phyloP scores from a whole-genome alignment of 352 stramenopile genomes.

The Phytophthora foliorum region DNA sequence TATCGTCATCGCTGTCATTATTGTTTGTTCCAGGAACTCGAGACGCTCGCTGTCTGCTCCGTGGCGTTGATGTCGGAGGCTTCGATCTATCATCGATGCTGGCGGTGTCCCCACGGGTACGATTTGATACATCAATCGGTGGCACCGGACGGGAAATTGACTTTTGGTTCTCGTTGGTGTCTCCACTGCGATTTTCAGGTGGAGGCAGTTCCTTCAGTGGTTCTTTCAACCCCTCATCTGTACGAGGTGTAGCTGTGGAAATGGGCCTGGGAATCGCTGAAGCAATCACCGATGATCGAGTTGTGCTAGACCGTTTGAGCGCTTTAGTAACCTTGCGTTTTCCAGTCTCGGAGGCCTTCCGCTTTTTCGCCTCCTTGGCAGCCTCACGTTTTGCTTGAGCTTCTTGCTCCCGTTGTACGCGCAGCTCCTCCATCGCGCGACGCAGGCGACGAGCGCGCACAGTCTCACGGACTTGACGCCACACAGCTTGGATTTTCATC shows the following conservation, averaged over 20 bases:
- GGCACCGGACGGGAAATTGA: constrained; percentile 5
- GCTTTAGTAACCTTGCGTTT: constrained; percentile 27
- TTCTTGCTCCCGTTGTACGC: constrained; percentile 54
- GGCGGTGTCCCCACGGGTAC: constrained; percentile 7
- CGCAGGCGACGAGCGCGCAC: constrained; percentile 55
- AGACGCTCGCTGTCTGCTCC: constrained; percentile 25
- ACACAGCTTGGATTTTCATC: constrained; percentile 73
- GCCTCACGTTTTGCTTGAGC: constrained; percentile 41
- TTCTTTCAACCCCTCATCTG: constrained; percentile 10
- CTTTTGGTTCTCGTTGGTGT: constrained; percentile 15
- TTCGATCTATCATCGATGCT: constrained; percentile 18
- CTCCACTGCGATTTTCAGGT: neutral
- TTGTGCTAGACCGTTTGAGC: constrained; percentile 29
- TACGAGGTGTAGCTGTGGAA: neutral
- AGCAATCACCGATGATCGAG: constrained; percentile 24
- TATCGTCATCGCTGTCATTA: constrained; percentile 70
- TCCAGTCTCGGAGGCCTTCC: constrained; percentile 31
- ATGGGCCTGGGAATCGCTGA: constrained; percentile 4
- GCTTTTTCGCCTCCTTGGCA: constrained; percentile 33
- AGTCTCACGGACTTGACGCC: constrained; percentile 56
- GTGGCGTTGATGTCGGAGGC: constrained; percentile 16
- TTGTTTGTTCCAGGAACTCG: constrained; percentile 13
- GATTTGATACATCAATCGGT: constrained; percentile 19
- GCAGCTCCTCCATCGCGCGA: constrained; percentile 55
- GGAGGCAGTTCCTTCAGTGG: neutral